A percentile compares a stretch with the other conserved stretches of the same genome.
phyloP scores from a whole-genome alignment of 179 eudicot species.

The Carnegiea gigantea region DNA sequence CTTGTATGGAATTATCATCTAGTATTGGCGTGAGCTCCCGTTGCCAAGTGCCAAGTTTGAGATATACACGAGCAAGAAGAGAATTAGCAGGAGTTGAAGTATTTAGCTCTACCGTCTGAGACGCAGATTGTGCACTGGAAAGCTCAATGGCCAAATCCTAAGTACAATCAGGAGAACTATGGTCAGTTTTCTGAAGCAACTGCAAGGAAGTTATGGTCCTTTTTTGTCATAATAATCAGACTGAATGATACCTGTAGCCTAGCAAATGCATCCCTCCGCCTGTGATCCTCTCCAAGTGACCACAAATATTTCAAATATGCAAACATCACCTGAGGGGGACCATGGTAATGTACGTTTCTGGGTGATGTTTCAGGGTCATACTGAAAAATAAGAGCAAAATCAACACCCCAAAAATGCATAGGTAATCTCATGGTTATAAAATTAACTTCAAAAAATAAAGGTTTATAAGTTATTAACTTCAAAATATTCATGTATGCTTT shows the following conservation, averaged over 20 bases:
- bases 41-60: conserved; percentile 86
- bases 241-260: conserved; percentile 63
- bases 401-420: neutral
- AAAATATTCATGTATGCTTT: neutral
- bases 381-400: conserved; percentile 39
- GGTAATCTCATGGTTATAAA: neutral
- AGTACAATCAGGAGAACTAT: conserved; percentile 5
- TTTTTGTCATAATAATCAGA: neutral
- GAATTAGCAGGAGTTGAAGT: conserved; percentile 48
- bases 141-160: conserved; percentile 78
- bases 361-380: conserved; percentile 90
- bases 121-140: conserved; percentile 47
- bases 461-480: neutral
- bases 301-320: conserved; percentile 89
- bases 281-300: conserved; percentile 95
- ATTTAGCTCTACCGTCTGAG: conserved; percentile 38
- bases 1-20: conserved; percentile 81
- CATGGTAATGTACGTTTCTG: conserved; percentile 62
- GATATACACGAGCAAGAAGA: conserved; percentile 79
- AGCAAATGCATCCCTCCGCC: conserved; percentile 83
- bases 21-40: conserved; percentile 81
- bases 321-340: conserved; percentile 89
- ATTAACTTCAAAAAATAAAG: too few relatives aligned
- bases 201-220: conserved; percentile 2
- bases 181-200: neutral